Percentiles rank a stretch among this genome's conserved stretches.
These are phyloP conservation scores for Paraphaeosphaeria minitans DNA, from an alignment of 2,329 filamentous ascomycete species.

Conservation along the genomic window DNA sequence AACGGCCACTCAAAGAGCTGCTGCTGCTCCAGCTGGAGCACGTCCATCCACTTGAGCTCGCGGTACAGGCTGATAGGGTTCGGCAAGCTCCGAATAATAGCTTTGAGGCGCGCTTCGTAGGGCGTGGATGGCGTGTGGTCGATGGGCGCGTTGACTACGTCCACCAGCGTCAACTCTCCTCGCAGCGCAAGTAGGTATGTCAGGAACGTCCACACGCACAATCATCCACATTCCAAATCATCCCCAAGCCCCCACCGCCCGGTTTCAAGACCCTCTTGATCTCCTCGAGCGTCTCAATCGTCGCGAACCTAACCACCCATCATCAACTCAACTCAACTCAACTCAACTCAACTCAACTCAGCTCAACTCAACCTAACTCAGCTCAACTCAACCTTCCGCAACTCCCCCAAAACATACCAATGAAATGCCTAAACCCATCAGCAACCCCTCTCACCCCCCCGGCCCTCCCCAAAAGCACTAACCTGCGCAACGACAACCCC, in stretches of 20 bases:
- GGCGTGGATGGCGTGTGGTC: conserved; percentile 1
- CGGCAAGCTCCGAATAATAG: conserved; percentile 4
- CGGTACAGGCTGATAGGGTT: conserved; percentile 6
- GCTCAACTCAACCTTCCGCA: background rate
- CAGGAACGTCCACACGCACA: background rate
- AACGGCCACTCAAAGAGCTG: background rate
- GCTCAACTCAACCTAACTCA: background rate
- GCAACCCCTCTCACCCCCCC: background rate
- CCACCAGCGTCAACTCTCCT: background rate
- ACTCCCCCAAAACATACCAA: background rate
- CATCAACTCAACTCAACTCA: background rate
- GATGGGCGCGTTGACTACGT: conserved; percentile 6
- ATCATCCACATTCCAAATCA: conserved; percentile 5
- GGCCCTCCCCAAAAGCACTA: background rate
- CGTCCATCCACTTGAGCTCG: conserved; percentile 7
- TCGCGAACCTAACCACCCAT: conserved; percentile 4
- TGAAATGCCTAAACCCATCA: background rate
- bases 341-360: background rate
- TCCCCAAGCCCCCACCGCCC: background rate
- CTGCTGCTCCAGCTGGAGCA: background rate
- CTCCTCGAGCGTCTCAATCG: background rate
- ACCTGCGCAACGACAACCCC: conserved; percentile 1
- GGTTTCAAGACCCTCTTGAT: background rate
- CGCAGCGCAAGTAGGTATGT: background rate
- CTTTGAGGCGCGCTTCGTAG: conserved; percentile 2